A percentile compares a stretch with the other conserved stretches of the same genome.
Conservation (phyloP, 176 grass and related monocot species). For the Avena insularis region DNA sequence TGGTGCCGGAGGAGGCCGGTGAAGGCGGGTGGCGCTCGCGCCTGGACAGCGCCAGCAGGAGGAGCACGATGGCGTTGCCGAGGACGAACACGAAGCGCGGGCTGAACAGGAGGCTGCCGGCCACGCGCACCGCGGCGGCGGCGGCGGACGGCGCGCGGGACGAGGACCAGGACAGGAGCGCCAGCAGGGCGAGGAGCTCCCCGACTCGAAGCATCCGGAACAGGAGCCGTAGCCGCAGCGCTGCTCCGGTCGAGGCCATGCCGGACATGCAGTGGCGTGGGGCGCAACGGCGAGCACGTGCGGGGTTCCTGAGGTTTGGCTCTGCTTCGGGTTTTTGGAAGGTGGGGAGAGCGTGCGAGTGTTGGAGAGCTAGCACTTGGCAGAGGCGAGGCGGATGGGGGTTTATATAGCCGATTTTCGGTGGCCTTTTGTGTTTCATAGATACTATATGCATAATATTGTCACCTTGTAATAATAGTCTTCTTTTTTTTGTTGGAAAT, state of each 20-base stretch:
- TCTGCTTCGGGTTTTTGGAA: constrained; percentile 22
- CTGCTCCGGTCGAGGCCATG: constrained; percentile 49
- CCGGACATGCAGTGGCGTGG: neutral
- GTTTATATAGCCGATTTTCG: constrained; percentile 49
- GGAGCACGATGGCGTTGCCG: too few species aligned
- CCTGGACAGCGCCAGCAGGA: too few species aligned
- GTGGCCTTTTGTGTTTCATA: neutral
- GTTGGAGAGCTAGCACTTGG: neutral
- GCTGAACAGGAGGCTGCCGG: constrained; percentile 54
- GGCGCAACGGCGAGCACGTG: neutral
- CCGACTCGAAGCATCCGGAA: too few species aligned
- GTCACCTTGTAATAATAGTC: neutral
- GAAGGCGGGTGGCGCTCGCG: too few species aligned
- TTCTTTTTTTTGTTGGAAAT: neutral
- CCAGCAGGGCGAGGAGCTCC: too few species aligned
- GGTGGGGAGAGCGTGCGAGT: neutral
- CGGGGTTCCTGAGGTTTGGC: constrained; percentile 18
- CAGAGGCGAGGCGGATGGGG: constrained; percentile 8
- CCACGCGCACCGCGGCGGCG: constrained; percentile 34
- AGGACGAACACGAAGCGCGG: constrained; percentile 61
- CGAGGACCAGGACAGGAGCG: too few species aligned
- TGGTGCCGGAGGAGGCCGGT: neutral
- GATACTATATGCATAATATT: neutral
- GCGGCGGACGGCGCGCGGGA: too few species aligned
- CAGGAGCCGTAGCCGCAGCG: constrained; percentile 37